These are phyloP conservation scores for Backusella liffmaniae DNA, from an alignment of 192 early-diverging fungal genomes.

Conservation along the genomic window DNA sequence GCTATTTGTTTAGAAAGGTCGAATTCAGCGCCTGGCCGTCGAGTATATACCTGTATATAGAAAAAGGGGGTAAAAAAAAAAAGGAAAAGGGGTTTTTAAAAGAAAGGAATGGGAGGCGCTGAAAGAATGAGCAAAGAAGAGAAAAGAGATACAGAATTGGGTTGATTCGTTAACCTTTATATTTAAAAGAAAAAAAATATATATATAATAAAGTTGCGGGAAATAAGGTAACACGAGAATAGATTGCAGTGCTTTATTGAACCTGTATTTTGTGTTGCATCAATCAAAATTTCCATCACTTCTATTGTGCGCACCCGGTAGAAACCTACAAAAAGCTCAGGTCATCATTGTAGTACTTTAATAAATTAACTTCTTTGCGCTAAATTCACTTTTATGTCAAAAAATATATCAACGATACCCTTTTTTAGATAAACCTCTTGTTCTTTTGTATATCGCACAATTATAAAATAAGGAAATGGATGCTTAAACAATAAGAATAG, in stretches of 20 bases:
- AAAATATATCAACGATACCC: not conserved
- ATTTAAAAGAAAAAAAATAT: not conserved
- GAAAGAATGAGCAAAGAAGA: not conserved
- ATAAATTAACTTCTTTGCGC: conserved; percentile 9
- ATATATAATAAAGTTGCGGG: not conserved
- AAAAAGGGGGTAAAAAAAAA: not conserved
- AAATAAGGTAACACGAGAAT: conserved; percentile 15
- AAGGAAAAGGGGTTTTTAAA: not conserved
- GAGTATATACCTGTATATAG: conserved; percentile 7
- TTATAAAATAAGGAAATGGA: not conserved
- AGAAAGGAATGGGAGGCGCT: conserved; percentile 11
- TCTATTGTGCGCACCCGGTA: conserved; percentile 6
- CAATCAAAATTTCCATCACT: not conserved
- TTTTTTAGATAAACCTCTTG: conserved; percentile 2
- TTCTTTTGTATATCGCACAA: not conserved
- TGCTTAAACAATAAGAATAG: conserved; percentile 6
- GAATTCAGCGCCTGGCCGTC: not conserved
- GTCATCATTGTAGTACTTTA: not conserved
- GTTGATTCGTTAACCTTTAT: not conserved
- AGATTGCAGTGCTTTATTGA: conserved; percentile 20
- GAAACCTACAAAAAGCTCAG: not conserved
- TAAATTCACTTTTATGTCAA: conserved; percentile 1
- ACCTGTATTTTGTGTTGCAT: conserved; percentile 6
- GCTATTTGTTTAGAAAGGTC: not conserved
- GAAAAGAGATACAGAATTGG: not conserved